phyloP scores from a whole-genome alignment of 2,329 filamentous ascomycete species.

The Botrytis elliptica region DNA sequence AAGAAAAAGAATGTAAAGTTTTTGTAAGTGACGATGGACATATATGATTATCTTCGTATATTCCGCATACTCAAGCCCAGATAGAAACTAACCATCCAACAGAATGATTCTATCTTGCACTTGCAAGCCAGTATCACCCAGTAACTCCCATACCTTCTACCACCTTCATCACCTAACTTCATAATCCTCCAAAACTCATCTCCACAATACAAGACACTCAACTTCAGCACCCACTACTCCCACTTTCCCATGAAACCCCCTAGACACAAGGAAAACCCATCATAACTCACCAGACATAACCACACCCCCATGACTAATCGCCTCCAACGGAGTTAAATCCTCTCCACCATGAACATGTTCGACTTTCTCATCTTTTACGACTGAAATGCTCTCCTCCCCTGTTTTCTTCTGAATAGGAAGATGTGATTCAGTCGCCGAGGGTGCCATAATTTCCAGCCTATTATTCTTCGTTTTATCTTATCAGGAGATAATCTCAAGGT shows the following conservation, averaged over 20 bases:
- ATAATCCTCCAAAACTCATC: background rate
- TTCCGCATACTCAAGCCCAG: background rate
- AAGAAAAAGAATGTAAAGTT: background rate
- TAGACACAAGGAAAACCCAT: background rate
- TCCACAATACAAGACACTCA: background rate
- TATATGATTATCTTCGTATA: background rate
- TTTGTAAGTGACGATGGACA: background rate
- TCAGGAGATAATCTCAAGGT: background rate
- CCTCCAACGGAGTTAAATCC: conserved; percentile 38
- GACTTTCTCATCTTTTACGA: conserved; percentile 15
- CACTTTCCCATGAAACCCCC: background rate
- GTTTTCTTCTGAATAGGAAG: background rate
- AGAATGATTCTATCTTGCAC: background rate
- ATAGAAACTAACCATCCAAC: background rate
- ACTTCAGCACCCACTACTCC: background rate
- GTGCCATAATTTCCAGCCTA: background rate
- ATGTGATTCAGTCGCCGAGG: background rate
- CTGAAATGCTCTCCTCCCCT: no score
- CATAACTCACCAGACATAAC: conserved; percentile 32
- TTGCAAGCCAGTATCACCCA: background rate
- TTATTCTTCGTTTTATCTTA: background rate
- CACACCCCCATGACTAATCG: conserved; percentile 38
- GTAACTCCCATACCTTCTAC: background rate
- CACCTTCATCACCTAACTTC: background rate
- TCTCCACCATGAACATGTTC: conserved; percentile 30